These are phyloP conservation scores for Saccharomycopsis microspora DNA, from an alignment of 805 yeast species.

Conservation along the genomic window DNA sequence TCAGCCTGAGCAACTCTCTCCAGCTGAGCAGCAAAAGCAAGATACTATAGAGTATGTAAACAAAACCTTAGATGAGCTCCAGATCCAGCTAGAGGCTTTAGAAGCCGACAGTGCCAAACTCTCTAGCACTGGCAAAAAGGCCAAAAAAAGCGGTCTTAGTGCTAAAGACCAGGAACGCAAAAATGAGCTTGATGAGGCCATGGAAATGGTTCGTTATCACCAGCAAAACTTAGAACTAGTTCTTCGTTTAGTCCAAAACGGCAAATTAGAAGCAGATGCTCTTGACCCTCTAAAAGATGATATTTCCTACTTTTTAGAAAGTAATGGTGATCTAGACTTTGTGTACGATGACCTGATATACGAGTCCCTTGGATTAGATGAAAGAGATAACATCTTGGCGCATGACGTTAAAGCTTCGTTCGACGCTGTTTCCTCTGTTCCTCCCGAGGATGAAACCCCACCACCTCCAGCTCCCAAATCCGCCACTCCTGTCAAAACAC, in stretches of 20 bases:
- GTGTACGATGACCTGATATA: constrained; percentile 89
- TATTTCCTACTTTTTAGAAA: constrained; percentile 85
- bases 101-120: constrained; percentile 15
- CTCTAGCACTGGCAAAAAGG: constrained; percentile 5
- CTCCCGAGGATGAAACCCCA: background rate
- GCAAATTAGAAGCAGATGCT: constrained; percentile 65
- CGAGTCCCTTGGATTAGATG: constrained; percentile 70
- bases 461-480: background rate
- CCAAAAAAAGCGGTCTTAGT: constrained; percentile 11
- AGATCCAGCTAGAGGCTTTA: constrained; percentile 13
- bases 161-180: constrained; percentile 55
- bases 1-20: constrained; percentile 16
- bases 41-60: constrained; percentile 40
- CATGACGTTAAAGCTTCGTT: constrained; percentile 13
- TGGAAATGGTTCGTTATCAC: constrained; percentile 74
- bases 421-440: background rate
- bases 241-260: constrained; percentile 67
- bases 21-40: constrained; percentile 13
- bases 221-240: constrained; percentile 67
- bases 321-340: constrained; percentile 86
- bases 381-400: constrained; percentile 18
- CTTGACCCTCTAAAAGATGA: constrained; percentile 77
- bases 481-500: no score
- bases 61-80: constrained; percentile 27
- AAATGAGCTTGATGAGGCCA: constrained; percentile 46